These are phyloP conservation scores for Periconia macrospinosa DNA, from an alignment of 2,329 filamentous ascomycete genomes.

Conservation along the genomic window DNA sequence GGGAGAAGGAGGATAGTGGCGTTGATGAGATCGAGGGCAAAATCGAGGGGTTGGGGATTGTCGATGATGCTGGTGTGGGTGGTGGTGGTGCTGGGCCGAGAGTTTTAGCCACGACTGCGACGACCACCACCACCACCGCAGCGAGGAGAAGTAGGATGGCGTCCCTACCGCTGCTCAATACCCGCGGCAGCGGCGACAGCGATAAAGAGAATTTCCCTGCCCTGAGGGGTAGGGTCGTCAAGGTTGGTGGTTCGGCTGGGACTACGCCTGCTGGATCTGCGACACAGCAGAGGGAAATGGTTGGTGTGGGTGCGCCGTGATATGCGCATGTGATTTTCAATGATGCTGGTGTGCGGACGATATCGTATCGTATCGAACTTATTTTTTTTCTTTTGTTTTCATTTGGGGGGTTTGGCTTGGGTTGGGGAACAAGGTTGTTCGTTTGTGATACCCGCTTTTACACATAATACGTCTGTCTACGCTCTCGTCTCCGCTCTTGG, in stretches of 20 bases:
- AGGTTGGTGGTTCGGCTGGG: slow-evolving; percentile 23
- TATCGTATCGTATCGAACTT: too few relatives aligned
- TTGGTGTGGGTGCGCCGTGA: too few relatives aligned
- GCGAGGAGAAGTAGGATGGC: slow-evolving; percentile 6
- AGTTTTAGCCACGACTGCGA: slow-evolving; percentile 6
- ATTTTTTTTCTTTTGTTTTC: too few relatives aligned
- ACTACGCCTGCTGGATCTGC: slow-evolving; percentile 17
- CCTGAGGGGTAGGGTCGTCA: slow-evolving; percentile 24
- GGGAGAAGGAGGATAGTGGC: slow-evolving; percentile 7
- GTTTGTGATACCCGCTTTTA: too few relatives aligned
- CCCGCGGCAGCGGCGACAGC: slow-evolving; percentile 15
- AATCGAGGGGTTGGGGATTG: slow-evolving; percentile 34
- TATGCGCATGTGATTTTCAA: too few relatives aligned
- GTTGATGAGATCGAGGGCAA: slow-evolving; percentile 27
- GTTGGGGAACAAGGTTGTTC: too few relatives aligned
- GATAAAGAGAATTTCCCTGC: slow-evolving; percentile 32
- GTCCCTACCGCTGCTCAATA: slow-evolving; percentile 6
- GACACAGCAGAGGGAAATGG: too few relatives aligned
- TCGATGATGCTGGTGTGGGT: slow-evolving; percentile 12
- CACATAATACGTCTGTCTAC: too few relatives aligned
- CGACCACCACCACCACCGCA: slow-evolving; percentile 3
- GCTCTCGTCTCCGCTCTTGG: too few relatives aligned
- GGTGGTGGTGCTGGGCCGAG: neutral
- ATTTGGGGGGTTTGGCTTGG: too few relatives aligned
- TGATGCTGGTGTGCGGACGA: too few relatives aligned